Conservation (phyloP, 148 eudicot genomes). For the Cornus suecica region DNA sequence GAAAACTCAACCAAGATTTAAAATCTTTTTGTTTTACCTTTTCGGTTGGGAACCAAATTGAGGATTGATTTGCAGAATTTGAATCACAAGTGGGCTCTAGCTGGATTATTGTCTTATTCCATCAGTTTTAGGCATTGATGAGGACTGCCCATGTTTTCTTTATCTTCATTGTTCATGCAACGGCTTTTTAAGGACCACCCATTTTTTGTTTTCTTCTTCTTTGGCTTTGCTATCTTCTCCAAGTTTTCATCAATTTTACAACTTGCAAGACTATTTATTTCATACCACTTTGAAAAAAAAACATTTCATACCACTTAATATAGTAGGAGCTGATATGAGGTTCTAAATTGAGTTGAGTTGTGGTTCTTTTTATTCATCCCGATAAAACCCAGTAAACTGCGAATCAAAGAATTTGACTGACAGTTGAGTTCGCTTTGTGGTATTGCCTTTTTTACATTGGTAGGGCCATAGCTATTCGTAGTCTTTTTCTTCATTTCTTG, state of each 20-base stretch:
- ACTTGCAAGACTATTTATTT: background rate
- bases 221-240: background rate
- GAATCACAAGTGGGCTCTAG: background rate
- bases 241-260: background rate
- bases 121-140: background rate
- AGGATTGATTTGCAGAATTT: background rate
- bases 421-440: background rate
- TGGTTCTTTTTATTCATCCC: too few relatives aligned
- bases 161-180: background rate
- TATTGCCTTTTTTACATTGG: background rate
- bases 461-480: background rate
- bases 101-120: background rate
- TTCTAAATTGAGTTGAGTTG: too few relatives aligned
- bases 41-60: background rate
- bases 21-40: background rate
- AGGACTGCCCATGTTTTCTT: background rate
- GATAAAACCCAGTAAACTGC: too few relatives aligned
- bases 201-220: background rate
- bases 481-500: background rate
- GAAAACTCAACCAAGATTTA: too few relatives aligned
- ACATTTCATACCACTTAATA: too few relatives aligned
- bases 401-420: too few relatives aligned
- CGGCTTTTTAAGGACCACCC: background rate
- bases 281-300: too few relatives aligned
- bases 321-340: too few relatives aligned